Evolutionary conservation across 441 rosid species (phyloP).

Genomic region (Gossypium schwendimanii): DNA sequence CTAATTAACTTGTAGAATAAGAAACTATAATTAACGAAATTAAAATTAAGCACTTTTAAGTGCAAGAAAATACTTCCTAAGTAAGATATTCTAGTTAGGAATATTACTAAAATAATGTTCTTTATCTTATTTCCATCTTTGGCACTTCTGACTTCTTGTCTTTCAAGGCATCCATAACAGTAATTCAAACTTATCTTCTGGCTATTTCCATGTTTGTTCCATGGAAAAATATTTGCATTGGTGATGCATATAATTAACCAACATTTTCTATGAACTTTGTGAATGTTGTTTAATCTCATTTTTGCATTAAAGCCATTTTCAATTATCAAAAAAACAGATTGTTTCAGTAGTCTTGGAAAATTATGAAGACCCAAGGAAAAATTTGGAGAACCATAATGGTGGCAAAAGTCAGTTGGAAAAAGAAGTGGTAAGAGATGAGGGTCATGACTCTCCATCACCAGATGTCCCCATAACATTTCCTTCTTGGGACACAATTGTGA

Average conservation of each 20-base stretch:
- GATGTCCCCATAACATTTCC: slow-evolving; percentile 46
- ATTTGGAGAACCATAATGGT: slow-evolving; percentile 35
- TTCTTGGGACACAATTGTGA: slow-evolving; percentile 69
- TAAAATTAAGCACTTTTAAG: too few species aligned
- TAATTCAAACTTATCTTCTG: neutral
- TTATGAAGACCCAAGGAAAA: slow-evolving; percentile 40
- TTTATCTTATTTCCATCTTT: too few species aligned
- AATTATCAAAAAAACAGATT: slow-evolving; percentile 43
- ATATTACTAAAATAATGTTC: too few species aligned
- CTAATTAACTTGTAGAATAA: too few species aligned
- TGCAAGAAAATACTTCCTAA: too few species aligned
- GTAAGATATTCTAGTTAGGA: too few species aligned
- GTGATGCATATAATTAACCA: neutral
- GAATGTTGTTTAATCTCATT: neutral
- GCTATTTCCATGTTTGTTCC: neutral
- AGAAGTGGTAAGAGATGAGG: slow-evolving; percentile 69
- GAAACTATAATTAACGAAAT: too few species aligned
- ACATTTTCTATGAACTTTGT: neutral
- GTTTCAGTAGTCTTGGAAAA: slow-evolving; percentile 86
- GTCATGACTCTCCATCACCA: slow-evolving; percentile 36
- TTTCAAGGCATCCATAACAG: neutral
- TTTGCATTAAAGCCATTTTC: slow-evolving; percentile 5
- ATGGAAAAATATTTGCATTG: neutral
- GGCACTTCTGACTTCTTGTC: too few species aligned
- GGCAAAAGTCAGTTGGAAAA: slow-evolving; percentile 58